Evolutionary conservation across 129 eudicot species (phyloP).

Genomic region (Chrysanthemum makinoi): DNA sequence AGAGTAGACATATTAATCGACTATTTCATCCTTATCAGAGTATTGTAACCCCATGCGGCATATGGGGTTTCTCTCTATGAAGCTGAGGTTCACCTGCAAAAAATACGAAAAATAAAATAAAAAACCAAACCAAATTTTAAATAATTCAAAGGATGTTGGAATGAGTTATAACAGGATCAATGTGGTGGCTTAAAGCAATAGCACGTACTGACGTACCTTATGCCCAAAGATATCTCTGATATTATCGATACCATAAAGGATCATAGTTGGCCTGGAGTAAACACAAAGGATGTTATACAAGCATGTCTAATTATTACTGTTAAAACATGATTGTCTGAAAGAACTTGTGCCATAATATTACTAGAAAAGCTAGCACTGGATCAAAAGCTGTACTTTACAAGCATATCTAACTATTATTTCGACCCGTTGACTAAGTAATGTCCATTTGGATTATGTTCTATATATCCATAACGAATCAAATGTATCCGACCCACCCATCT

Average conservation of each 20-base stretch:
- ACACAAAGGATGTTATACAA: conserved; percentile 1
- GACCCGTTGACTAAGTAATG: too few species aligned
- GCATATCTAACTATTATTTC: too few species aligned
- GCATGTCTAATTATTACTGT: too few species aligned
- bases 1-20: not conserved
- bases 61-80: conserved; percentile 72
- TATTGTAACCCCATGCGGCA: conserved; percentile 65
- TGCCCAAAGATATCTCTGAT: conserved; percentile 96
- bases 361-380: too few species aligned
- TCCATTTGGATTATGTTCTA: too few species aligned
- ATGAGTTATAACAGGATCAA: not conserved
- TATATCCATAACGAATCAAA: too few species aligned
- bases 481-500: not conserved
- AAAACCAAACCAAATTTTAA: not conserved
- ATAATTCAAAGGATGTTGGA: not conserved
- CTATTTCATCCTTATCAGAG: conserved; percentile 1
- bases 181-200: not conserved
- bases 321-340: too few species aligned
- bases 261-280: conserved; percentile 75
- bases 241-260: conserved; percentile 79
- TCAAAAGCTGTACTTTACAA: too few species aligned
- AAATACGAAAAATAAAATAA: conserved; percentile 1
- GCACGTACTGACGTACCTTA: conserved; percentile 47
- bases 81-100: conserved; percentile 78
- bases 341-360: too few species aligned